phyloP scores from a whole-genome alignment of 257 asterid species.

The Solanum appendiculatum region DNA sequence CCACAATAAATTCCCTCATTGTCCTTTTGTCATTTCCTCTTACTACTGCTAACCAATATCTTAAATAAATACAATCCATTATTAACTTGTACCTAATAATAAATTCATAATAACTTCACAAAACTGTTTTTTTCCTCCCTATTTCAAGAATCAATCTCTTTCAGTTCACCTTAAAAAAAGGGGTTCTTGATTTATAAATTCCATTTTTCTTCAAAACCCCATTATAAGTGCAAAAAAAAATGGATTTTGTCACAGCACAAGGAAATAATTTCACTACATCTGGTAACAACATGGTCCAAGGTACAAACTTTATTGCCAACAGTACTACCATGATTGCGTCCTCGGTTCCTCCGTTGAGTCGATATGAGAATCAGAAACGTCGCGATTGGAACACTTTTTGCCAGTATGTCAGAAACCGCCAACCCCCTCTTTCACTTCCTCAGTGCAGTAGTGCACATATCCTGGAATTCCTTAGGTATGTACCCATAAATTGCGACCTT shows the following conservation, averaged over 20 bases:
- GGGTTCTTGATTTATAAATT: neutral
- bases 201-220: neutral
- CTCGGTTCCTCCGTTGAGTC: slow-evolving; percentile 1
- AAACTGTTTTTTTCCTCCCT: neutral
- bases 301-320: neutral
- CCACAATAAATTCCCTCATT: neutral
- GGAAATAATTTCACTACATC: neutral
- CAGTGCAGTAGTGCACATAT: slow-evolving; percentile 6
- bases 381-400: slow-evolving; percentile 38
- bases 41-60: neutral
- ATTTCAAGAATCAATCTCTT: neutral
- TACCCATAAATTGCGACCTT: neutral
- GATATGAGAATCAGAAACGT: slow-evolving; percentile 32
- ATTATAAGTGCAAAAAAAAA: neutral
- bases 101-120: neutral
- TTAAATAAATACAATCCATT: neutral
- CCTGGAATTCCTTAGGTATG: slow-evolving; percentile 18
- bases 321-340: neutral
- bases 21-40: neutral
- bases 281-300: neutral
- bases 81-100: neutral
- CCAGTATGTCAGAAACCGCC: slow-evolving; percentile 21
- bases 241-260: neutral
- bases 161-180: neutral
- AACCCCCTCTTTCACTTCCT: slow-evolving; percentile 20